These are phyloP conservation scores for Mycena maculata DNA, from an alignment of 768 basidiomycete species.

Conservation along the genomic window DNA sequence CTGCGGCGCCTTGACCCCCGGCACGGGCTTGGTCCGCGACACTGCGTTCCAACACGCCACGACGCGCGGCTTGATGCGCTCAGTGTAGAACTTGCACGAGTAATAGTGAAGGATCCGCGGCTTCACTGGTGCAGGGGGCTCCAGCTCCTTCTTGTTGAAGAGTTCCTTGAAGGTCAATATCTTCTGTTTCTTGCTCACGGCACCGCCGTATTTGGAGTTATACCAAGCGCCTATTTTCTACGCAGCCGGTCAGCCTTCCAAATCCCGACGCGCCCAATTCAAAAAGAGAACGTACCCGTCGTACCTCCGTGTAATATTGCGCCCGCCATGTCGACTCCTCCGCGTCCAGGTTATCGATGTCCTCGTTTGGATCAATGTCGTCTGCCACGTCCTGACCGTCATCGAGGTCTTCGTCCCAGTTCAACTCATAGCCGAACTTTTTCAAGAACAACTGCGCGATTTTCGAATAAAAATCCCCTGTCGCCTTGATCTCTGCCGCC, in stretches of 20 bases:
- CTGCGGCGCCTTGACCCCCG: not conserved
- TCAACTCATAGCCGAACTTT: conserved; percentile 5
- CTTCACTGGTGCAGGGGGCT: not conserved
- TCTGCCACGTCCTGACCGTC: not conserved
- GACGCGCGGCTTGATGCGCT: not conserved
- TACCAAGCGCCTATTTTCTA: conserved; percentile 16
- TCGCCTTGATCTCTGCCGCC: not conserved
- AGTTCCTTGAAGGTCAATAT: not conserved
- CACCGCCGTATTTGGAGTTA: not conserved
- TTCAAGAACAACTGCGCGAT: not conserved
- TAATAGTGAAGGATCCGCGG: not conserved
- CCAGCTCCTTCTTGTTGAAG: not conserved
- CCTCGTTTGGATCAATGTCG: conserved; percentile 11
- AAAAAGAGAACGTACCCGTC: not conserved
- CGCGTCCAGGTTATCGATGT: not conserved
- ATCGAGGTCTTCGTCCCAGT: not conserved
- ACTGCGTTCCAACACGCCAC: not conserved
- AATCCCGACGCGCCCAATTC: too few relatives aligned
- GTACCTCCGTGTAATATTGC: not conserved
- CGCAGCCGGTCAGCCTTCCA: not conserved
- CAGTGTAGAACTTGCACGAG: not conserved
- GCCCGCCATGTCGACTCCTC: not conserved
- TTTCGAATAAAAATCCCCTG: not conserved
- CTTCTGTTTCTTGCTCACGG: not conserved
- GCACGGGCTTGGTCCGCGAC: not conserved